These are phyloP conservation scores for Fraxinus nigra DNA, from an alignment of 305 asterid genomes.

Conservation along the genomic window DNA sequence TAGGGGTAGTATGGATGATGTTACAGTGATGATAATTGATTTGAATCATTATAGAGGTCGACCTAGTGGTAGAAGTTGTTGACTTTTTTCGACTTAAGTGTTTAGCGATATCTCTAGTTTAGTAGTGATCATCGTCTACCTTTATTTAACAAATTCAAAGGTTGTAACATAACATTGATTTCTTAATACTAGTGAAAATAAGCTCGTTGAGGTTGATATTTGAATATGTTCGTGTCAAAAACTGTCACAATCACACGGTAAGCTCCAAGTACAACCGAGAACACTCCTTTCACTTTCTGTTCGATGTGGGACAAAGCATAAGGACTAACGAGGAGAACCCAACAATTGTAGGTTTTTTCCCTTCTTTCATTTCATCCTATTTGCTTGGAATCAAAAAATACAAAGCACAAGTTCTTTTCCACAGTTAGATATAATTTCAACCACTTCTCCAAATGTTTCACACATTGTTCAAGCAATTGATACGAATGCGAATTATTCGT, in stretches of 20 bases:
- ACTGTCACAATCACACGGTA: not conserved
- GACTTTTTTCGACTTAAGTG: not conserved
- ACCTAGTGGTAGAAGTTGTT: too few species aligned
- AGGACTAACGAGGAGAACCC: too few species aligned
- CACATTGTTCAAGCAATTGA: too few species aligned
- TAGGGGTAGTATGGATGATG: slow-evolving; percentile 83
- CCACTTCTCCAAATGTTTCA: too few species aligned
- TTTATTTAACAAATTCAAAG: not conserved
- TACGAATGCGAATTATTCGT: too few species aligned
- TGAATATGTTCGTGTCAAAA: not conserved
- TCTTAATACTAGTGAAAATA: not conserved
- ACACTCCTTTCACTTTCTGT: not conserved
- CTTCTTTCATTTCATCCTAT: too few species aligned
- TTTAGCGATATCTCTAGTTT: not conserved
- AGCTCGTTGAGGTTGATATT: not conserved
- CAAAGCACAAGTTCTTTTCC: too few species aligned
- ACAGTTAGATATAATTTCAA: too few species aligned
- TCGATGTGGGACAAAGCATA: not conserved
- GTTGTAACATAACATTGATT: not conserved
- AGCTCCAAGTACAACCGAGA: not conserved
- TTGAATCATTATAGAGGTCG: slow-evolving; percentile 27
- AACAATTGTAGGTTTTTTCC: too few species aligned
- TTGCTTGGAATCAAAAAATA: too few species aligned
- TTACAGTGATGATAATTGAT: slow-evolving; percentile 79
- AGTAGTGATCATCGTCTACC: not conserved